Evolutionary conservation across 73 alveolate species (phyloP).

Genomic region (Paramecium sexaurelia): DNA sequence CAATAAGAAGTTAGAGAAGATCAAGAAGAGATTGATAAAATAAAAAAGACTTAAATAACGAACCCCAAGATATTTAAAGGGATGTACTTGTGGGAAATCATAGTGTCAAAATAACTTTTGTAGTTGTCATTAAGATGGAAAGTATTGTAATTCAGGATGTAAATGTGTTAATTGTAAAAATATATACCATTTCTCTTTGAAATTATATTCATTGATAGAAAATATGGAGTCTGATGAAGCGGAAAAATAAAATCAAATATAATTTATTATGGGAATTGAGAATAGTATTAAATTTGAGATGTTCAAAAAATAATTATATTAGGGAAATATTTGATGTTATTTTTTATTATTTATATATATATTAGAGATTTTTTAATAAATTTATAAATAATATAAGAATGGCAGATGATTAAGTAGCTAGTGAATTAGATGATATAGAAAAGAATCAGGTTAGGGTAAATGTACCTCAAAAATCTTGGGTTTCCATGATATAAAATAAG

Average conservation of each 20-base stretch:
- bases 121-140: constrained; percentile 27
- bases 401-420: neutral
- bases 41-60: neutral
- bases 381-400: neutral
- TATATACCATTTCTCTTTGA: neutral
- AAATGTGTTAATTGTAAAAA: constrained; percentile 4
- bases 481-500: neutral
- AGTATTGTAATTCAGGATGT: neutral
- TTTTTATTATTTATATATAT: neutral
- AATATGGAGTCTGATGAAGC: neutral
- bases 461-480: neutral
- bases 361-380: neutral
- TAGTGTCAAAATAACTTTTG: neutral
- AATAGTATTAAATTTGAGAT: neutral
- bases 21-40: neutral
- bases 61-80: constrained; percentile 30
- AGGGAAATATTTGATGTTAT: neutral
- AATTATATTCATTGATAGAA: neutral
- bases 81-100: constrained; percentile 41
- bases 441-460: neutral
- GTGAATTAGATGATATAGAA: neutral
- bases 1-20: neutral
- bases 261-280: neutral
- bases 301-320: neutral
- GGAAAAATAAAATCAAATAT: neutral